Conservation (phyloP, 305 asterid species). For the Fraxinus greggii region DNA sequence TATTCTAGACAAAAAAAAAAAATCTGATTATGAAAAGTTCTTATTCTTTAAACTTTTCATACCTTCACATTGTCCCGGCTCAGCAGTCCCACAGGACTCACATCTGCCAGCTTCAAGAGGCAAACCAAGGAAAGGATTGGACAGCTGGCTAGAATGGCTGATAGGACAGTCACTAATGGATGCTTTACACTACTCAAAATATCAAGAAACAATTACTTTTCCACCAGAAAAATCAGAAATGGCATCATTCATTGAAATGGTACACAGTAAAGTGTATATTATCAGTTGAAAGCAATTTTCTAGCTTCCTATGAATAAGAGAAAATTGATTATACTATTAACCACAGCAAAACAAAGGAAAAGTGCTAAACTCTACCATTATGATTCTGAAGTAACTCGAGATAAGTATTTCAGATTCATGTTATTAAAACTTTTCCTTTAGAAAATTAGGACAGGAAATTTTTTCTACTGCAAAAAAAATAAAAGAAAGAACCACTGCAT, state of each 20-base stretch:
- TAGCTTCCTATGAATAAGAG: not conserved
- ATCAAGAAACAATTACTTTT: conserved; percentile 18
- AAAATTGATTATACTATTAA: conserved; percentile 1
- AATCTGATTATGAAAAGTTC: not conserved
- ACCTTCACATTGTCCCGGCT: conserved; percentile 99
- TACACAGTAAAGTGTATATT: conserved; percentile 6
- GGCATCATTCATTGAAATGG: conserved; percentile 3
- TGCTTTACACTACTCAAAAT: conserved; percentile 63
- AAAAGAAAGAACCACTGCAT: conserved; percentile 5
- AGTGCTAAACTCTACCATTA: conserved; percentile 7
- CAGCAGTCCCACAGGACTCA: conserved; percentile 91
- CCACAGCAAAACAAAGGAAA: conserved; percentile 17
- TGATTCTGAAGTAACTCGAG: conserved; percentile 11
- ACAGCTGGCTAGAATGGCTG: conserved; percentile 83
- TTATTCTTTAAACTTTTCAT: conserved; percentile 24
- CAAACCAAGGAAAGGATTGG: conserved; percentile 92
- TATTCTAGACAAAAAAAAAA: not conserved
- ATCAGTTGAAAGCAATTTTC: conserved; percentile 14
- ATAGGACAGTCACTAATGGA: conserved; percentile 83
- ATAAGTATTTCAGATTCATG: conserved; percentile 10
- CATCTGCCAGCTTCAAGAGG: conserved; percentile 95
- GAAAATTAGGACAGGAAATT: conserved; percentile 6
- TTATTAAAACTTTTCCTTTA: not conserved
- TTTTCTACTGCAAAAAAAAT: conserved; percentile 1
- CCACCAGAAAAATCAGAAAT: conserved; percentile 13